Conservation (phyloP, 805 yeast genomes). For the Yamadazyma insecticola region DNA sequence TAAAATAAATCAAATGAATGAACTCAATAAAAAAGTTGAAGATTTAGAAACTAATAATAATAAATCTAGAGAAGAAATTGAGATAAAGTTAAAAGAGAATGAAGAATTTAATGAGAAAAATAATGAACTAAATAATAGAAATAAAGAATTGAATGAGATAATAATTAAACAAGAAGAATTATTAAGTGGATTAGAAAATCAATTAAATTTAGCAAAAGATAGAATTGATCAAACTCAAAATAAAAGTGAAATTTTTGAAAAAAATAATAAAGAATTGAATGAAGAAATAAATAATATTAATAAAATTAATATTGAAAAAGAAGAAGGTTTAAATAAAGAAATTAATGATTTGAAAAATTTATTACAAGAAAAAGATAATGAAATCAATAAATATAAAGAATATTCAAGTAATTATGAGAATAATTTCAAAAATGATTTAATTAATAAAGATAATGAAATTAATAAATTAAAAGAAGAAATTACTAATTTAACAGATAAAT, state of each 20-base stretch:
- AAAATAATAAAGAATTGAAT: neutral
- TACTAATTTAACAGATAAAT: slow-evolving; percentile 6
- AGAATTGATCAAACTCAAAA: slow-evolving; percentile 6
- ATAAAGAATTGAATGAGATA: slow-evolving; percentile 6
- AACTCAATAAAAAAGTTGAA: neutral
- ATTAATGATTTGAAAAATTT: too few species aligned
- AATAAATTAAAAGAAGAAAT: slow-evolving; percentile 8
- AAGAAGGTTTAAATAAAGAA: neutral
- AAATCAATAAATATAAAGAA: too few species aligned
- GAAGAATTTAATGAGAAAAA: slow-evolving; percentile 1
- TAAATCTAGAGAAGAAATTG: slow-evolving; percentile 1
- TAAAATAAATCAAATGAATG: slow-evolving; percentile 5
- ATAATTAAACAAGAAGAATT: slow-evolving; percentile 19
- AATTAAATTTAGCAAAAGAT: slow-evolving; percentile 18
- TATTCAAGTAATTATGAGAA: too few species aligned
- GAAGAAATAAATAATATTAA: neutral
- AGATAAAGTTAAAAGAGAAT: neutral
- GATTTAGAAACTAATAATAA: neutral
- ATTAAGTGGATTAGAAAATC: slow-evolving; percentile 19
- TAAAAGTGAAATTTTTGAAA: slow-evolving; percentile 4
- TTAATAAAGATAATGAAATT: slow-evolving; percentile 8
- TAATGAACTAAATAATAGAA: neutral
- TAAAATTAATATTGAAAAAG: too few species aligned
- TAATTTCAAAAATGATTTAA: too few species aligned
- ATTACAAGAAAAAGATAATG: too few species aligned